Base-by-base conservation (phyloP, 352 stramenopile species). In the Blastocystis hominis region DNA sequence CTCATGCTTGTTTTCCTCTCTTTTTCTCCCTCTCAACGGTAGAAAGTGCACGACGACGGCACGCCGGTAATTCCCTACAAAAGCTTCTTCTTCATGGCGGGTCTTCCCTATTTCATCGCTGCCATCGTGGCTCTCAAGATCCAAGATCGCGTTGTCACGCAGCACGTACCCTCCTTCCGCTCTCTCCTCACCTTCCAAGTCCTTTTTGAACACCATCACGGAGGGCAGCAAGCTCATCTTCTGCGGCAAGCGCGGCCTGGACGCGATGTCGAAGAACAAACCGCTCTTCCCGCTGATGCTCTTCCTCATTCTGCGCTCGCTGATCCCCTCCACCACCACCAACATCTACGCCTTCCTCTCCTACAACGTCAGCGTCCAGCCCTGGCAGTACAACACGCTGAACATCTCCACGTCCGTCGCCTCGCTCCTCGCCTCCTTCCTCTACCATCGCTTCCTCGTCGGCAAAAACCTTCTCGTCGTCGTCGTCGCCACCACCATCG, bases 401-500 rank as follows among this genome's bases (percentile, higher is more conserved):
- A 87, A 87, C 54, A 78, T 87, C 56, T 47, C 20, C 40, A 87
- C 77, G 0, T 87, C 77, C 3, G 38, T 87, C 62, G 55, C 59
- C 47, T 87, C 77, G 17, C 50, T 87, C 7, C 63, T 87, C 55
- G 77, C 56, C 9, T 75, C 62, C 44, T 56, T 87, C 38, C 13
- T 87, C 2, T 87, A 87, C 54, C 72, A 56, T 59, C 77, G 66
- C n/a, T 87, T 55, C 63, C 63, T 87, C 34, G 63, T 78, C 17
- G 72, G 72, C n/a, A 84, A 84, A 34, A 64, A 84, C 38, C 50
- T 84, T 6, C 15, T 53, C 3, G 1, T 46, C 53, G 42, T 84
- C 20, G 68, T 84, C 46, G 38, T 84, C 34, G 50, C 44, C 10
- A 84, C 72, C 36, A 69, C 72, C 13, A 46, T 84, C n/a, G 72